Evolutionary conservation across 225 moss, liverwort and hornwort genomes (phyloP), one percentile per base, ranked within the genome.

Genomic region (Polytrichum formosum): DNA sequence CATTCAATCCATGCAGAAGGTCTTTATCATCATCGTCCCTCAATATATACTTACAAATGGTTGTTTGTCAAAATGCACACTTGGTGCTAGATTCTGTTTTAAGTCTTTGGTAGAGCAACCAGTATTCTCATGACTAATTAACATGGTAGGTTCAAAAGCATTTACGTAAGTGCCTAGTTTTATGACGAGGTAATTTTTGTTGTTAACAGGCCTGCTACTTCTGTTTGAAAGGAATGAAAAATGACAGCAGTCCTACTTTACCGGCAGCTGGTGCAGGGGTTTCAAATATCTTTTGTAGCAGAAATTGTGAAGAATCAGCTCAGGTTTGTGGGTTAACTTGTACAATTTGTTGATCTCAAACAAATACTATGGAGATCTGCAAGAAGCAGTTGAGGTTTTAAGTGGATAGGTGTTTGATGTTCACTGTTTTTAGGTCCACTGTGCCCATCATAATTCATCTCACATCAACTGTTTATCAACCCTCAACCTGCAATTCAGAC

Each of bases 141-240:
- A 46, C 16, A 13, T 46, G 13, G 46, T 37, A 10, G 37, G 37
- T 37, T 33, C 33, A 7, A 33, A 33, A 7, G 37, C 37, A 9
- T 46, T 46, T 46, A 13, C 13, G 46, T 4, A 46, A 46, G 46
- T 46, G 46, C 46, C 46, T 46, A 0, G 46, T 46, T 35, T 46
- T 46, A 16, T 16, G 10, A 46, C 46, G 13, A 46, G 46, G 0
- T 46, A 46, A 46, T 46, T 46, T 4, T 16, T 46, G 46, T 55
- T 71, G 72, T 26, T 37, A 74, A 66, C 37, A 84, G 87, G 79
- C 77, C 18, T 88, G 87, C 68, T 84, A 88, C 70, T 88, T 82
- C 69, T 88, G 87, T 66, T 60, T 88, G 63, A 77, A 75, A 71
- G 80, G 82, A 18, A 73, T 88, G 67, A 73, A 74, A 76, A 76